Evolutionary conservation across 768 basidiomycete species (phyloP).

Genomic region (Auricularia sp.): DNA sequence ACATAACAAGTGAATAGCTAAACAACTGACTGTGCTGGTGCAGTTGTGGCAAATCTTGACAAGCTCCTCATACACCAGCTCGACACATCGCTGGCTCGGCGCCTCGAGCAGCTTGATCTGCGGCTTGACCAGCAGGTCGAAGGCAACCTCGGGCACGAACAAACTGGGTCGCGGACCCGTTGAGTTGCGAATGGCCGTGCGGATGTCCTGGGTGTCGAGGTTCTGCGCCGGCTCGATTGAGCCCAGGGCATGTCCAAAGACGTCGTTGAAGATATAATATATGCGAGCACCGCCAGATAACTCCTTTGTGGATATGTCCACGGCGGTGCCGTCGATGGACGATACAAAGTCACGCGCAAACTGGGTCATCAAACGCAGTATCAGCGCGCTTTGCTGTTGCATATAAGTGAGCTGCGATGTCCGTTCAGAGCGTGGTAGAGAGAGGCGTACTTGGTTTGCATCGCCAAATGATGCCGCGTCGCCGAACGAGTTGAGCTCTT

Average conservation of each 20-base stretch:
- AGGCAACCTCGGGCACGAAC: constrained; percentile 95
- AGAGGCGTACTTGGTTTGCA: constrained; percentile 43
- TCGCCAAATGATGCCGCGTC: constrained; percentile 88
- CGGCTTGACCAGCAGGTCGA: constrained; percentile 93
- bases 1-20: background rate
- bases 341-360: constrained; percentile 95
- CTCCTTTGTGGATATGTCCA: constrained; percentile 96
- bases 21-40: constrained; percentile 63
- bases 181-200: constrained; percentile 96
- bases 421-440: background rate
- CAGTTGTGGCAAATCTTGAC: constrained; percentile 99
- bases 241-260: constrained; percentile 86
- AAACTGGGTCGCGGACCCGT: constrained; percentile 93
- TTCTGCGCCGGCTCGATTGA: constrained; percentile 86
- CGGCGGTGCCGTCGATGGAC: constrained; percentile 92
- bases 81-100: constrained; percentile 90
- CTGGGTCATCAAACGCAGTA: constrained; percentile 95
- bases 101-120: constrained; percentile 95
- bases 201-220: constrained; percentile 87
- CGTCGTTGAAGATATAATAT: constrained; percentile 99
- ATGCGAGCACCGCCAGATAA: constrained; percentile 95
- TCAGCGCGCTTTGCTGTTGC: constrained; percentile 67
- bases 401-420: constrained; percentile 1
- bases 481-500: constrained; percentile 94
- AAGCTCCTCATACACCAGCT: constrained; percentile 95